phyloP scores from a whole-genome alignment of 2,329 filamentous ascomycete species.

The Hymenoscyphus albidus region DNA sequence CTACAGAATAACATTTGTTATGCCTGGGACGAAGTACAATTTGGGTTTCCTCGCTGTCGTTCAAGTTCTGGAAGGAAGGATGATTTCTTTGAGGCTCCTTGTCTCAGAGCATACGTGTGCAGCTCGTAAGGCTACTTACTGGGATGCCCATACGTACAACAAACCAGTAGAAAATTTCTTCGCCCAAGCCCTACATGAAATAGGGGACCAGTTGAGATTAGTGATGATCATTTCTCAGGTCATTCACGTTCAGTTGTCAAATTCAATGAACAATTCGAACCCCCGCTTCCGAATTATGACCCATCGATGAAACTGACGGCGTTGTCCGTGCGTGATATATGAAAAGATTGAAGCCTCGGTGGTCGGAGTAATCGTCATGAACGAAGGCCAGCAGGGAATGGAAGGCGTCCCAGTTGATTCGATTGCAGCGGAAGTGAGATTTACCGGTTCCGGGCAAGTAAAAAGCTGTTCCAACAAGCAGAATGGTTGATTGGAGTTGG shows the following conservation, averaged over 20 bases:
- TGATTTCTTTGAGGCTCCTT: not conserved
- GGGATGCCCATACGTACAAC: not conserved
- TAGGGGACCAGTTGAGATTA: not conserved
- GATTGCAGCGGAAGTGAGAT: too few species aligned
- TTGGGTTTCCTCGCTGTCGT: not conserved
- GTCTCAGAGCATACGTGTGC: not conserved
- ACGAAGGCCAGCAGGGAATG: not conserved
- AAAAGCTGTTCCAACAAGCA: slow-evolving; percentile 5
- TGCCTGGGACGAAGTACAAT: too few species aligned
- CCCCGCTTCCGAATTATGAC: not conserved
- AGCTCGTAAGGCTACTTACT: not conserved
- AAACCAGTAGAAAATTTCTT: not conserved
- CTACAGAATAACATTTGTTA: too few species aligned
- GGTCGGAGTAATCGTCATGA: slow-evolving; percentile 1
- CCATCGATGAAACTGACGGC: slow-evolving; percentile 1
- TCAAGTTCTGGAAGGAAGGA: not conserved
- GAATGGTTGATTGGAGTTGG: slow-evolving; percentile 3
- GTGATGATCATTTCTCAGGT: not conserved
- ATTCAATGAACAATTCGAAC: not conserved
- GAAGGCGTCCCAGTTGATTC: too few species aligned
- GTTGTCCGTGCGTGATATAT: not conserved
- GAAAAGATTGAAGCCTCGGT: not conserved
- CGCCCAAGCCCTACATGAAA: not conserved
- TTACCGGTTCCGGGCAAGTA: too few species aligned
- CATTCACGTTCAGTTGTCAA: not conserved